phyloP scores from a whole-genome alignment of 2,329 filamentous ascomycete genomes.

The Clarireedia paspali region DNA sequence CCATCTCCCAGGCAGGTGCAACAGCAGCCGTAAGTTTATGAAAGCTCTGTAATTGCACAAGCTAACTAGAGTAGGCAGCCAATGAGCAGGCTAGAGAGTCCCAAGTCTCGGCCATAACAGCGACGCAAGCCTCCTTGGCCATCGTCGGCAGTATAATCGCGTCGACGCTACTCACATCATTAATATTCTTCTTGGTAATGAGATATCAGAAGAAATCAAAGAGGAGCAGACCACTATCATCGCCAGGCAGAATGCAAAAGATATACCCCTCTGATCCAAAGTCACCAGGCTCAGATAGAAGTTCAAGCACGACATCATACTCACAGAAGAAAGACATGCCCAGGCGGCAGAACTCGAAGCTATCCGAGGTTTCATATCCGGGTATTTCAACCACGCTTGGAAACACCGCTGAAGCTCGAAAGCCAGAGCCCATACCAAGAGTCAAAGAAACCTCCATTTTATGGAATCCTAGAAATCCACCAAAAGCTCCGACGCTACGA shows the following conservation, averaged over 20 bases:
- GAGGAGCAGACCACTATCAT: neutral
- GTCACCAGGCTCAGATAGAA: neutral
- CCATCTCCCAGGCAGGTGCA: neutral
- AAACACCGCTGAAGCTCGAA: neutral
- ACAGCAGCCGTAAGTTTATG: neutral
- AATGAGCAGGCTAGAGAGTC: constrained; percentile 18
- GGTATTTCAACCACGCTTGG: neutral
- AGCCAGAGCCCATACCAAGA: neutral
- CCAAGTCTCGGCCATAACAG: constrained; percentile 34
- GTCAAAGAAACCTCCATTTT: constrained; percentile 20
- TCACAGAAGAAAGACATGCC: neutral
- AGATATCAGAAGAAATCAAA: constrained; percentile 23
- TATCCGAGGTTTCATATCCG: neutral
- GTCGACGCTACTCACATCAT: constrained; percentile 34
- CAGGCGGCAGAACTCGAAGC: neutral
- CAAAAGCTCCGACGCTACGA: constrained; percentile 19
- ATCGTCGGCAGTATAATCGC: constrained; percentile 37
- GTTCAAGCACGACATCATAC: neutral
- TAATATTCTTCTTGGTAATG: constrained; percentile 32
- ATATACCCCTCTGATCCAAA: neutral
- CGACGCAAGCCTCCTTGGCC: constrained; percentile 35
- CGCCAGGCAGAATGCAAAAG: neutral
- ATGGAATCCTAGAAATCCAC: constrained; percentile 23
- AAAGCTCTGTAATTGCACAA: neutral
- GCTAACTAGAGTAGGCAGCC: neutral